A percentile compares a stretch with the other conserved stretches of the same genome.
Evolutionary conservation across 352 stramenopile genomes (phyloP).

Genomic region (Globisporangium alternatum): DNA sequence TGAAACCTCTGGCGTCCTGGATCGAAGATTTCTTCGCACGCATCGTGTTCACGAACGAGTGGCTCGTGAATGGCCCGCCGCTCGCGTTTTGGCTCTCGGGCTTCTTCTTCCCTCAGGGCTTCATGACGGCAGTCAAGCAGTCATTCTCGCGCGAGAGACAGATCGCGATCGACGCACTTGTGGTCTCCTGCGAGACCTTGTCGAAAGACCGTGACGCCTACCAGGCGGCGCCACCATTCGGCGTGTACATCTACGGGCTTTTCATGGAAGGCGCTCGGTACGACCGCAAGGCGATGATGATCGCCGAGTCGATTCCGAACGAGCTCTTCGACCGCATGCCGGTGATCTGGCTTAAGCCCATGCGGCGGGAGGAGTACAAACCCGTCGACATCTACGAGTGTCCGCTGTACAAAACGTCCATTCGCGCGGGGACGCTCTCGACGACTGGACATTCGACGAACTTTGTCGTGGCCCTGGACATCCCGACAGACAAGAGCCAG

Average conservation of each 20-base stretch:
- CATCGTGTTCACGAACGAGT: conserved; percentile 80
- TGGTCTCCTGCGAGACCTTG: conserved; percentile 82
- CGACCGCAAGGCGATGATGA: conserved; percentile 63
- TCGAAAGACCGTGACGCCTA: conserved; percentile 73
- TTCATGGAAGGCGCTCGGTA: conserved; percentile 95
- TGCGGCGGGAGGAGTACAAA: conserved; percentile 73
- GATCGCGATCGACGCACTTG: conserved; percentile 91
- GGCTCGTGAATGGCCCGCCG: conserved; percentile 82
- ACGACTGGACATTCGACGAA: conserved; percentile 94
- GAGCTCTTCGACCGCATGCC: conserved; percentile 91
- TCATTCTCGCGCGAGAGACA: conserved; percentile 87
- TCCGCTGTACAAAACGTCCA: conserved; percentile 93
- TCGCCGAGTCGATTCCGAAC: conserved; percentile 88
- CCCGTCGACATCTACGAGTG: conserved; percentile 84
- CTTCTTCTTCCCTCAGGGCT: conserved; percentile 96
- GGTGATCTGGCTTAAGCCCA: conserved; percentile 90
- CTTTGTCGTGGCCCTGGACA: conserved; percentile 88
- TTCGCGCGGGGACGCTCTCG: conserved; percentile 87
- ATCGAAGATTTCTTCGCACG: conserved; percentile 91
- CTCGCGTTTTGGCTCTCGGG: conserved; percentile 90
- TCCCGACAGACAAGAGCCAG: conserved; percentile 77
- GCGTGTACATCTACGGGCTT: conserved; percentile 93
- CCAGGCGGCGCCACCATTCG: conserved; percentile 55
- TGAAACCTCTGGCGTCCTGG: conserved; percentile 92
- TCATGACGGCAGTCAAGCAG: conserved; percentile 95